Evolutionary conservation across 2,329 filamentous ascomycete genomes (phyloP), one percentile per base, ranked within the genome.

Genomic region (Penicillium sp.): DNA sequence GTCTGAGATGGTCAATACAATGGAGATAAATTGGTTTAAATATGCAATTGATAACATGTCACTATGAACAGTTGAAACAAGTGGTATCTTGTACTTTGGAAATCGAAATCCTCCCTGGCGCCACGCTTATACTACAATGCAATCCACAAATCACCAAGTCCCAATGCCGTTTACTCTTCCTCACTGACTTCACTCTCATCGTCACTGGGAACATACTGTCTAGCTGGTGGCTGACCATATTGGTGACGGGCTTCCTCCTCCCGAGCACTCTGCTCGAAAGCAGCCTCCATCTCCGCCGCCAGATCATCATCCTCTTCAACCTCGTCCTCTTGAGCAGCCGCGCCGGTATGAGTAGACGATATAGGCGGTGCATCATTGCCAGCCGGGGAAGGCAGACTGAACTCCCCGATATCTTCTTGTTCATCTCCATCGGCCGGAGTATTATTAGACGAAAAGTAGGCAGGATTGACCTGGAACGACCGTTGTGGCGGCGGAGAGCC

Each of bases 131-230:
- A 50, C 31, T 54, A 50, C 31, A 45, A 54, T 54, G 46, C 51
- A 50, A 54, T 36, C 38, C 11, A 54, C 41, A 54, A 44, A 47
- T 27, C 11, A 54, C 41, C 50, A 44, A 47, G 21, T 7, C 4
- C 27, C 10, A n/a, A 50, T 8, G 47, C 14, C 13, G 32, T 21
- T 70, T 58, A 87, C 66, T 87, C 85, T 67, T 87, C 85, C 67
- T 87, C 85, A 60, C 85, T 87, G 50, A 87, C 84, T 61, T 86
- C 83, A 60, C 84, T 87, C 68, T 87, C 84, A 48, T 78, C 73
- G 16, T 84, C 83, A 34, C 77, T 81, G 22, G 64, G 61, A 42
- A 68, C 60, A 50, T 72, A 73, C 29, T 66, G 67, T 36, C 68
- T 66, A 21, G 67, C 43, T 14, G 67, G 57, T 7, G 64, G 57